Base-by-base conservation (phyloP, 805 yeast genomes). In the Wickerhamiella australiensis region DNA sequence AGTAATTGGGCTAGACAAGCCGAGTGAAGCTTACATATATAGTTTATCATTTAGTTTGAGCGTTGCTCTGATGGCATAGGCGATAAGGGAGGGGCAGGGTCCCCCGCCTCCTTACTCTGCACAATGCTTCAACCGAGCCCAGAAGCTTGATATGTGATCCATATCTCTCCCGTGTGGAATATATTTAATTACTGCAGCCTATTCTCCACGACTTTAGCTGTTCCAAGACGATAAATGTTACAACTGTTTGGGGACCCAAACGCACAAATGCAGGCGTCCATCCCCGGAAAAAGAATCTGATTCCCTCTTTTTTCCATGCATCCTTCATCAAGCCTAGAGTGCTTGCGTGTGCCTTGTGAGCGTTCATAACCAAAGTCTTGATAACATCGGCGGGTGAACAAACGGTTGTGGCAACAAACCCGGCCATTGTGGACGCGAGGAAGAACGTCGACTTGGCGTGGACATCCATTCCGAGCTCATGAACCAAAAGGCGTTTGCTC, bases 381-480 rank as follows among this genome's bases (percentile, higher is more conserved):
- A 85, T 79, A 2, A 85, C 95, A 65, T 85, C 95, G 8, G 88
- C 95, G 1, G 95, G 95, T 1, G 94, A 84, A 63, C 95, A 86
- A 17, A 85, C 82, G 0, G 95, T 86, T 0, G 95, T 85, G 5
- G 95, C 95, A 4, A 85, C 85, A 31, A 85, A 67, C 15, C 95
- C 95, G 1, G 95, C 94, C 54, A 82, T 60, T 53, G 85, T 68
- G 3, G 90, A 80, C 0, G 95, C 85, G 29, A 79, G 62, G 60
- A 85, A 85, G 64, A 85, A 94, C 2, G 95, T 85, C 0, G 78
- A 58, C 55, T 78, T 76, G 48, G 79, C 73, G 17, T 73, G 65
- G 38, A 84, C 77, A 59, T 82, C 79, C 65, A 79, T 64, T 3
- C 68, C 62, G 2, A 77, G 49, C 4, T 60, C 56, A 2, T 68